A percentile compares a stretch with the other conserved stretches of the same genome.
phyloP scores from a whole-genome alignment of 2,329 filamentous ascomycete species.

The Alternaria metachromatica region DNA sequence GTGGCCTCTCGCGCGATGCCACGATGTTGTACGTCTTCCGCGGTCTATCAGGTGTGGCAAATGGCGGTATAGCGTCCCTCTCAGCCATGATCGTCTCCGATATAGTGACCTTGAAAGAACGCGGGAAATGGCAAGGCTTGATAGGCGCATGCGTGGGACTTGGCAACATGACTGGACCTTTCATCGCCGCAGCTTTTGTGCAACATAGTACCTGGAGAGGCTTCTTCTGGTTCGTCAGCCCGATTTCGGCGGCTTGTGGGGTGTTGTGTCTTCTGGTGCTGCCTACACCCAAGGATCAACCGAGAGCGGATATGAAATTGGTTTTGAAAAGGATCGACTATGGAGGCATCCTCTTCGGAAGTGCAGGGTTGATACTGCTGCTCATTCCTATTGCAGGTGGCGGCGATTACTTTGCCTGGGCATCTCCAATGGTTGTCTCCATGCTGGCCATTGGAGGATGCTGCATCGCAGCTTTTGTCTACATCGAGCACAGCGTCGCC shows the following conservation, averaged over 20 bases:
- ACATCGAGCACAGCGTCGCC: slow-evolving; percentile 64
- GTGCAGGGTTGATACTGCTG: slow-evolving; percentile 64
- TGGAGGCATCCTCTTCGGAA: slow-evolving; percentile 62
- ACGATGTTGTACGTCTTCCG: slow-evolving; percentile 68
- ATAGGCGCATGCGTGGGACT: slow-evolving; percentile 33
- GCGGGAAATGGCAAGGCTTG: slow-evolving; percentile 49
- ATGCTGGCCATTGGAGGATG: slow-evolving; percentile 62
- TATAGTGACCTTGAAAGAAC: slow-evolving; percentile 44
- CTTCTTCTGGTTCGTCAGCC: slow-evolving; percentile 30
- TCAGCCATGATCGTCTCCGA: slow-evolving; percentile 49
- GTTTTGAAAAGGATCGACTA: slow-evolving; percentile 65
- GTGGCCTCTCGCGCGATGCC: slow-evolving; percentile 62
- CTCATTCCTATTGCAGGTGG: slow-evolving; percentile 70
- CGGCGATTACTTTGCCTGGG: slow-evolving; percentile 64
- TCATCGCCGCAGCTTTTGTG: slow-evolving; percentile 32
- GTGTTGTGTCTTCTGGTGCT: slow-evolving; percentile 22
- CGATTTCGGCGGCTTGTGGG: slow-evolving; percentile 17
- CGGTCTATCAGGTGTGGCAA: slow-evolving; percentile 64
- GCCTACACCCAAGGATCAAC: slow-evolving; percentile 55
- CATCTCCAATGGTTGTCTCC: slow-evolving; percentile 63
- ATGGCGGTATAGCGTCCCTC: slow-evolving; percentile 62
- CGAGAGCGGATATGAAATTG: slow-evolving; percentile 51
- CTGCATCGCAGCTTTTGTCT: slow-evolving; percentile 57
- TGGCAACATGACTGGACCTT: slow-evolving; percentile 34
- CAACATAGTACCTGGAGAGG: slow-evolving; percentile 28